Evolutionary conservation across 2,329 filamentous ascomycete species (phyloP), one percentile per base, ranked within the genome.

Genomic region (Stagonosporopsis vannaccii): DNA sequence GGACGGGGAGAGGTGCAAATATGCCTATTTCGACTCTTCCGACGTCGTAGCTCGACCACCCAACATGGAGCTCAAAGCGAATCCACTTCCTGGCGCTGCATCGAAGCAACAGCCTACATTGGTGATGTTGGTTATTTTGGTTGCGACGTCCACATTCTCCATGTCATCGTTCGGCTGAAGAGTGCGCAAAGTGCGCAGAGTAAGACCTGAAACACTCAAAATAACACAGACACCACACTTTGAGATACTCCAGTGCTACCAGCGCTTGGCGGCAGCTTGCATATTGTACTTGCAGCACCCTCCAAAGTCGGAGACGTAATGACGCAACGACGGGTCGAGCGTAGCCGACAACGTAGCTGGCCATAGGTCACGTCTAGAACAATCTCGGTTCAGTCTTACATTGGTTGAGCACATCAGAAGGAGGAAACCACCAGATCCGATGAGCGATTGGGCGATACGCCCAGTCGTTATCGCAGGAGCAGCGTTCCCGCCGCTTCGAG

Each of bases 1-100:
- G 54, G 67, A 73, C 48, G 71, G 72, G 8, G 68, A 71, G 37
- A 56, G 63, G 11, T 62, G 54, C 40, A 69, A 65, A 43, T 71
- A 62, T 55, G 70, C 68, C 2, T 74, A 59, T 52, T 73, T 69
- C 37, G 66, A 71, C 36, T 64, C 59, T 26, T 30, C 58, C 8
- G 72, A 75, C 54, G 71, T 74, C 56, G 67, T 71, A 5, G 20
- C 20, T 17, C 33, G 15, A 8, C 61, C 61, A 8, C 48, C 57
- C 9, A 49, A 56, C 35, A 64, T 68, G 61, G 45, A 64, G 30
- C 40, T 61, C 5, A 48, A 67, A 37, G 69, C 66, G 4, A 56
- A 40, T 9, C 63, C 66, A 9, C 51, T 71, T n/a, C 64, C 65
- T 22, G 61, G 63, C 48, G 59, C 65, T 22, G 65, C 60, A 20